Evolutionary conservation across 164 flowering plant species (phyloP), one percentile per base, ranked within the genome.

Genomic region (Dillenia suffruticosa): DNA sequence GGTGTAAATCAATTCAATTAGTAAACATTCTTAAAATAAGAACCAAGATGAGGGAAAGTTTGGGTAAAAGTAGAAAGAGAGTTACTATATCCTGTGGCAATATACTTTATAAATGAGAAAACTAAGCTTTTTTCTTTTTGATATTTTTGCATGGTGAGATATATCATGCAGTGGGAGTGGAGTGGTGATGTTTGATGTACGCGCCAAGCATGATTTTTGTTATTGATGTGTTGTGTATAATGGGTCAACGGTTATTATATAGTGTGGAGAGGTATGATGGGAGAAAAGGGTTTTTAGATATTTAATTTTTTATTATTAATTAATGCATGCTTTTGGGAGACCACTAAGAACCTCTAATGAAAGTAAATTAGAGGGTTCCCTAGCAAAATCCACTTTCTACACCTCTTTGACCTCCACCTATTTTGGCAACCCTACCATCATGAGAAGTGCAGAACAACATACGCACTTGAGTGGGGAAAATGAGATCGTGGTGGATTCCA

Each of bases 391-490:
- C 74, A 64, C 72, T 70, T 71, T 68, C 67, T 26, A 46, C 47
- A 52, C 14, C 57, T 58, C 64, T 71, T 77, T 73, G 77, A 73
- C 73, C 72, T 68, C 68, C 71, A 65, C 75, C 47, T 54, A 60
- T 63, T 64, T 51, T 64, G 65, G 76, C 73, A 62, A 44, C 72
- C 61, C 68, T 56, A 60, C 57, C 77, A 73, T 70, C 66, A 73
- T 70, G 64, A 62, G 40, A 56, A 57, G 65, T 43, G 46, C 48
- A 59, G 47, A 63, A 66, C 67, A 6, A 32, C 40, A 32, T 6
- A 45, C 65, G 44, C 58, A 62, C 32, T 69, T 69, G 40, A 65
- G 67, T 66, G 68, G 66, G 40, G 40, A 32, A 56, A 48, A 22
- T 46, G 15, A 13, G 60, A 49, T 12, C 61, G 49, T 62, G 61